Conservation (phyloP, 169 alveolate genomes). For the Theileria sp. region DNA sequence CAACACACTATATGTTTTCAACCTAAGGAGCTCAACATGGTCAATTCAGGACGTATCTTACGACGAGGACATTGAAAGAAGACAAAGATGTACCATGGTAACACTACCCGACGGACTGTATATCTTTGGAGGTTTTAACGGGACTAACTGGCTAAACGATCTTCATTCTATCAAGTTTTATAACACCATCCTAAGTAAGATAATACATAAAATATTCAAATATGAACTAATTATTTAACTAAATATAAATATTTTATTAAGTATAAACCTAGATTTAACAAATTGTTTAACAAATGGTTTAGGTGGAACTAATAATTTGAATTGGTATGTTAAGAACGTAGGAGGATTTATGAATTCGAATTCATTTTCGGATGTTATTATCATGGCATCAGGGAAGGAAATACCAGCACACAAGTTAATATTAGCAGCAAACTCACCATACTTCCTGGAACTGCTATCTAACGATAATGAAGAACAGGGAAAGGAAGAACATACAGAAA, state of each 20-base stretch:
- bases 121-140: constrained; percentile 75
- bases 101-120: constrained; percentile 42
- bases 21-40: constrained; percentile 61
- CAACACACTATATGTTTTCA: constrained; percentile 63
- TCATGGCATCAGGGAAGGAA: constrained; percentile 61
- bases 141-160: constrained; percentile 70
- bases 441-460: constrained; percentile 51
- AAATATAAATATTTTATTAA: neutral
- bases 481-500: constrained; percentile 1
- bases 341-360: constrained; percentile 29
- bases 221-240: constrained; percentile 25
- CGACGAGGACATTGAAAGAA: constrained; percentile 23
- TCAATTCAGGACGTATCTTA: constrained; percentile 34
- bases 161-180: constrained; percentile 54
- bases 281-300: neutral
- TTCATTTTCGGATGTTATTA: constrained; percentile 53
- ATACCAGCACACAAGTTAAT: constrained; percentile 67
- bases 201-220: constrained; percentile 22
- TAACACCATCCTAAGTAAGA: constrained; percentile 10
- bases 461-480: constrained; percentile 24
- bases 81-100: constrained; percentile 56
- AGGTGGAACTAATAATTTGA: constrained; percentile 13
- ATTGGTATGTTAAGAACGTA: constrained; percentile 44
- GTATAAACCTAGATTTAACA: neutral
- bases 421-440: constrained; percentile 51